Conservation (phyloP, 2,329 filamentous ascomycete genomes). For the Fusarium falciforme region DNA sequence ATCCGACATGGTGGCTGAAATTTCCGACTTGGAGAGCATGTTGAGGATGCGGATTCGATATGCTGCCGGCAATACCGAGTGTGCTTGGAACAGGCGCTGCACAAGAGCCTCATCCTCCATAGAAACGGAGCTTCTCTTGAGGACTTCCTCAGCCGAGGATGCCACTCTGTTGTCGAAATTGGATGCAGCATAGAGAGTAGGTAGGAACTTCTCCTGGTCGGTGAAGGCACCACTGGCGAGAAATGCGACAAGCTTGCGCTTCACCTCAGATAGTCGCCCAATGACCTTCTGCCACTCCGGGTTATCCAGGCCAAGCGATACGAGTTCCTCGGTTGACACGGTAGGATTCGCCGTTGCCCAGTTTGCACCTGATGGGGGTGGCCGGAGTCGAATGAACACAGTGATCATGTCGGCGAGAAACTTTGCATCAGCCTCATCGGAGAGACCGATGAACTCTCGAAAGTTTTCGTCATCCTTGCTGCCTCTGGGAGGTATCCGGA, state of each 20-base stretch:
- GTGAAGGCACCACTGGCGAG: slow-evolving; percentile 87
- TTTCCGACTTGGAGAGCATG: slow-evolving; percentile 80
- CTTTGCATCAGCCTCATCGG: slow-evolving; percentile 73
- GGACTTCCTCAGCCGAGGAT: slow-evolving; percentile 86
- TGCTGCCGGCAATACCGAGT: slow-evolving; percentile 77
- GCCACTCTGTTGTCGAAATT: slow-evolving; percentile 85
- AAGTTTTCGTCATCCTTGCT: slow-evolving; percentile 81
- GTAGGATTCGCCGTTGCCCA: slow-evolving; percentile 50
- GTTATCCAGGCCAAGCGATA: slow-evolving; percentile 46
- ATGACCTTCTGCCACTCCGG: slow-evolving; percentile 73
- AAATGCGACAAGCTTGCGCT: slow-evolving; percentile 72
- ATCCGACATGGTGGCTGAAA: slow-evolving; percentile 76
- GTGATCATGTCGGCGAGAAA: slow-evolving; percentile 82
- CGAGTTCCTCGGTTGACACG: slow-evolving; percentile 45
- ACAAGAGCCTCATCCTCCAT: slow-evolving; percentile 77
- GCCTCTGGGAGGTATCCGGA: slow-evolving; percentile 79
- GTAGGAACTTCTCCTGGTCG: slow-evolving; percentile 84
- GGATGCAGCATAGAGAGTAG: slow-evolving; percentile 84
- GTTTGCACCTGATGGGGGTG: slow-evolving; percentile 46
- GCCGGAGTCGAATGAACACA: slow-evolving; percentile 70
- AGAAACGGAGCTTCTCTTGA: slow-evolving; percentile 82
- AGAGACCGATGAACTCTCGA: slow-evolving; percentile 73
- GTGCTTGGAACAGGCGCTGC: slow-evolving; percentile 75
- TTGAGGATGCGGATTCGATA: slow-evolving; percentile 82
- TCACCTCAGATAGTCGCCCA: slow-evolving; percentile 57